Conservation (phyloP, 805 yeast genomes). For the Candida michaelii region DNA sequence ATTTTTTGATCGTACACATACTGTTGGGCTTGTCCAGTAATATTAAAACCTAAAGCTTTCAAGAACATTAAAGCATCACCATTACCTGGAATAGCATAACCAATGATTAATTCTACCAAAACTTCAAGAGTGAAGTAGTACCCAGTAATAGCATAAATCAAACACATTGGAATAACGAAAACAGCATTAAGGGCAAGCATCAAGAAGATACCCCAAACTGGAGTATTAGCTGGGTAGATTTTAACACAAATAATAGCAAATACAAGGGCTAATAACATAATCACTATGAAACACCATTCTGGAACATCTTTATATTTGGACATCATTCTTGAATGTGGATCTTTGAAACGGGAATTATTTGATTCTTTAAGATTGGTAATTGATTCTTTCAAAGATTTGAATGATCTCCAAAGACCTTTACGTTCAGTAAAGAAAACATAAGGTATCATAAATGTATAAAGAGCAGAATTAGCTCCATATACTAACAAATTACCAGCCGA, state of each 20-base stretch:
- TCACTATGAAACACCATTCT: slow-evolving; percentile 28
- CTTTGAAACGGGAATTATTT: slow-evolving; percentile 19
- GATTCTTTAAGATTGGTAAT: slow-evolving; percentile 14
- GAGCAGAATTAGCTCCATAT: slow-evolving; percentile 29
- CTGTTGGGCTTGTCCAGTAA: slow-evolving; percentile 57
- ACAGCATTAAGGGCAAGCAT: slow-evolving; percentile 49
- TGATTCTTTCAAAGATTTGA: slow-evolving; percentile 10
- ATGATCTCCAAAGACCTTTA: slow-evolving; percentile 16
- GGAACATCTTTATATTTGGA: slow-evolving; percentile 36
- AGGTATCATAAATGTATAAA: slow-evolving; percentile 25
- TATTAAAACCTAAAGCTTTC: slow-evolving; percentile 53
- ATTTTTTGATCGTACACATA: slow-evolving; percentile 29
- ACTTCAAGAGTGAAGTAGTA: slow-evolving; percentile 49
- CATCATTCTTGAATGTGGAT: slow-evolving; percentile 33
- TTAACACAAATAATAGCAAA: slow-evolving; percentile 31
- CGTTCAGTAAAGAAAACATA: slow-evolving; percentile 15
- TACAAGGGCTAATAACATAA: slow-evolving; percentile 28
- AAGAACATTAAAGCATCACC: slow-evolving; percentile 53
- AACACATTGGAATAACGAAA: slow-evolving; percentile 53
- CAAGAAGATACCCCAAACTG: slow-evolving; percentile 61
- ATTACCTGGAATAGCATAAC: slow-evolving; percentile 57
- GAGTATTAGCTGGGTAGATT: slow-evolving; percentile 45
- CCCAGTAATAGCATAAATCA: slow-evolving; percentile 50
- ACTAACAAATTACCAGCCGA: slow-evolving; percentile 28
- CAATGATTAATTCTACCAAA: slow-evolving; percentile 55